phyloP scores from a whole-genome alignment of 2,329 filamentous ascomycete species.

The Neonectria hederae region DNA sequence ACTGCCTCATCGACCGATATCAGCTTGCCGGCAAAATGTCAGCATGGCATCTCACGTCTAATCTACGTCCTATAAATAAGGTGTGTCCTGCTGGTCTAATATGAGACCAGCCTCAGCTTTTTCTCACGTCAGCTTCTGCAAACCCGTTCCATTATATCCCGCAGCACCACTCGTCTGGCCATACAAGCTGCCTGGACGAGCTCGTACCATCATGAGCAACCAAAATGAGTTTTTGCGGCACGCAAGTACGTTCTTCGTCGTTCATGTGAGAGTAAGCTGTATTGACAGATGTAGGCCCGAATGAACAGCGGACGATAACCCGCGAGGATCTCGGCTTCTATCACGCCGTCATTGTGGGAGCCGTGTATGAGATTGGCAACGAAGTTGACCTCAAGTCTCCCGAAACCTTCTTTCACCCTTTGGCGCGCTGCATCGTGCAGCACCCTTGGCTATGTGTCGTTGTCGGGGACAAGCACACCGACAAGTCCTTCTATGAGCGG shows the following conservation, averaged over 20 bases:
- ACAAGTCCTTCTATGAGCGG: constrained; percentile 36
- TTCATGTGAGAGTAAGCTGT: neutral
- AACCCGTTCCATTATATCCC: neutral
- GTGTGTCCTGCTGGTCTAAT: too few relatives aligned
- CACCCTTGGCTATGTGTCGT: constrained; percentile 35
- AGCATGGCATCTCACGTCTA: neutral
- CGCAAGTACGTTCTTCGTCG: constrained; percentile 22
- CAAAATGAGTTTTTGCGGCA: constrained; percentile 28
- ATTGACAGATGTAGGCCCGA: constrained; percentile 26
- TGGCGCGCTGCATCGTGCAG: constrained; percentile 30
- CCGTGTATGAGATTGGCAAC: constrained; percentile 27
- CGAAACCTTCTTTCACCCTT: constrained; percentile 25
- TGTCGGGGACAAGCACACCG: constrained; percentile 30
- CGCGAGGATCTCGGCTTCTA: constrained; percentile 38
- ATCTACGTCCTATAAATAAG: neutral
- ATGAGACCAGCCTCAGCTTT: too few relatives aligned
- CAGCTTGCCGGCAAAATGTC: neutral
- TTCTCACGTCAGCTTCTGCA: neutral
- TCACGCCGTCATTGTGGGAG: constrained; percentile 36
- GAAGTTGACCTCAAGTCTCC: constrained; percentile 15
- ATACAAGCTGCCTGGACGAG: neutral
- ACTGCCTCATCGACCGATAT: neutral
- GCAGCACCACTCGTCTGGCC: neutral
- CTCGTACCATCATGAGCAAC: constrained; percentile 12
- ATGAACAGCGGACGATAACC: constrained; percentile 35